Conservation (phyloP, 139 green algal species). For the Mesostigma viride region DNA sequence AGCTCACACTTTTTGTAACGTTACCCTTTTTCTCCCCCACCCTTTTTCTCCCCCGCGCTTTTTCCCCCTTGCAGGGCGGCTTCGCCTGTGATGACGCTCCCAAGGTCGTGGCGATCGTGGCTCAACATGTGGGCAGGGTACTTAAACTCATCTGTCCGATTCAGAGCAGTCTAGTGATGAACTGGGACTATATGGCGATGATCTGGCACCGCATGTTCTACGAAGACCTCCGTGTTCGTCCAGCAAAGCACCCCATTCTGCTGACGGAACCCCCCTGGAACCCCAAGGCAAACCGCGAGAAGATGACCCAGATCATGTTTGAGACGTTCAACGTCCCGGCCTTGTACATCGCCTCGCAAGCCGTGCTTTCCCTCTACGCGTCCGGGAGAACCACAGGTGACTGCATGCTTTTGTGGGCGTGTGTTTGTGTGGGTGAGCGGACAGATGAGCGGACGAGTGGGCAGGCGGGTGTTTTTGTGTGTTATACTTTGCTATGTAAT, state of each 20-base stretch:
- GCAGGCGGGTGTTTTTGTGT: too few species aligned
- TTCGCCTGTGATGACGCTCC: slow-evolving; percentile 44
- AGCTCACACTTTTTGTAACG: too few species aligned
- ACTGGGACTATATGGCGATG: slow-evolving; percentile 52
- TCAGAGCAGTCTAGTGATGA: slow-evolving; percentile 47
- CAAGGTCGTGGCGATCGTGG: slow-evolving; percentile 35
- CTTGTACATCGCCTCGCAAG: slow-evolving; percentile 39
- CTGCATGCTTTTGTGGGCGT: too few species aligned
- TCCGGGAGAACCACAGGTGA: too few species aligned
- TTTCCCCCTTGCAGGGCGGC: slow-evolving; percentile 26
- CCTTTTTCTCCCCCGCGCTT: background rate
- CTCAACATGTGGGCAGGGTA: slow-evolving; percentile 41
- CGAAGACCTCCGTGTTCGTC: slow-evolving; percentile 42
- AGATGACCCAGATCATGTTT: slow-evolving; percentile 50
- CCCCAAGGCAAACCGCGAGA: slow-evolving; percentile 44
- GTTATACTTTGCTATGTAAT: too few species aligned
- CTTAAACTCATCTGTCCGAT: slow-evolving; percentile 46
- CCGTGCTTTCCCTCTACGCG: slow-evolving; percentile 15
- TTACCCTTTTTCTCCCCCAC: background rate
- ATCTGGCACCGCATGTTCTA: slow-evolving; percentile 52
- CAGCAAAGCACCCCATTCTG: slow-evolving; percentile 42
- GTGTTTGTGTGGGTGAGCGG: too few species aligned
- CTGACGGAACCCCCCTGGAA: slow-evolving; percentile 40
- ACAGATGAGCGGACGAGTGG: too few species aligned
- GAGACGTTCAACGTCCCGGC: slow-evolving; percentile 45